Conservation (phyloP, 2,329 filamentous ascomycete species). For the Uncinocarpus reesii region DNA sequence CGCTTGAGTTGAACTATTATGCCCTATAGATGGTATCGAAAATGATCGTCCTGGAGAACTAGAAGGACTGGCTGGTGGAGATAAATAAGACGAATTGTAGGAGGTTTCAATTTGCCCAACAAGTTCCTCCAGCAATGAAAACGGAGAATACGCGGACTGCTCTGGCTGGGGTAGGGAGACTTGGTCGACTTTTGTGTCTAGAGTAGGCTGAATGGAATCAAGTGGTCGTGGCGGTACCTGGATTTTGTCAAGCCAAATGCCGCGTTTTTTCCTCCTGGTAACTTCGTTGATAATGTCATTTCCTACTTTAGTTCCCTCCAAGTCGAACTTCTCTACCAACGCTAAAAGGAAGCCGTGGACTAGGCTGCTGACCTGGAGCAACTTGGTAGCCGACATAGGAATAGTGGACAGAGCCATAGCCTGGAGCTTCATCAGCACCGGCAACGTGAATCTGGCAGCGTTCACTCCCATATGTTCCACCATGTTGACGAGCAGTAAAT, state of each 20-base stretch:
- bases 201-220: slow-evolving; percentile 44
- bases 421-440: slow-evolving; percentile 82
- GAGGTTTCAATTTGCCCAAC: slow-evolving; percentile 63
- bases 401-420: slow-evolving; percentile 54
- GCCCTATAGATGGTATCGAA: slow-evolving; percentile 47
- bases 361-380: slow-evolving; percentile 70
- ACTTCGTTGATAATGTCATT: slow-evolving; percentile 67
- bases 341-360: slow-evolving; percentile 85
- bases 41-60: slow-evolving; percentile 57
- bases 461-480: slow-evolving; percentile 72
- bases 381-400: slow-evolving; percentile 46
- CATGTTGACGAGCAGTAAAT: slow-evolving; percentile 65
- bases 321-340: slow-evolving; percentile 64
- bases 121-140: slow-evolving; percentile 61
- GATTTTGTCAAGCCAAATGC: slow-evolving; percentile 69
- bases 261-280: slow-evolving; percentile 57
- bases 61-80: slow-evolving; percentile 59
- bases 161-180: slow-evolving; percentile 35
- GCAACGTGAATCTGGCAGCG: slow-evolving; percentile 63
- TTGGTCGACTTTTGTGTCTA: slow-evolving; percentile 27
- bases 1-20: slow-evolving; percentile 33
- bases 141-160: slow-evolving; percentile 53
- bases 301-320: slow-evolving; percentile 60
- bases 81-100: slow-evolving; percentile 48
- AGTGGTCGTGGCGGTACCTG: slow-evolving; percentile 58